A percentile compares a stretch with the other conserved stretches of the same genome.
Conservation (phyloP, 2,329 filamentous ascomycete species). For the Colletotrichum gloeosporioides region DNA sequence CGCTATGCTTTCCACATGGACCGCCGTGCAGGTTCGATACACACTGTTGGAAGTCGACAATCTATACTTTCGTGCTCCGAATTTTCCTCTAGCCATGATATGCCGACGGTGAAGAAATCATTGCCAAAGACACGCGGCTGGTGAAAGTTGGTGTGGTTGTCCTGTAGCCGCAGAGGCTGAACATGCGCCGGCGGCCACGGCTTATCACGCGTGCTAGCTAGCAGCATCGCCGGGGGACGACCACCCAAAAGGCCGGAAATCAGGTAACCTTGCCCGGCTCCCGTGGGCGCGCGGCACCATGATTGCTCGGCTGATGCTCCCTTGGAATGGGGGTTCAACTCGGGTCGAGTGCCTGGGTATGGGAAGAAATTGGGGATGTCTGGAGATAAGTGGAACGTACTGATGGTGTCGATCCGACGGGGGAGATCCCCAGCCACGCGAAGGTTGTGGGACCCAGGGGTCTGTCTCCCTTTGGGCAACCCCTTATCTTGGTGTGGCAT, state of each 20-base stretch:
- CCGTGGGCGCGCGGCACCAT: neutral
- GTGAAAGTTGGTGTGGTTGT: neutral
- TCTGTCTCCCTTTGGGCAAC: neutral
- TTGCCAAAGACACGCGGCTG: neutral
- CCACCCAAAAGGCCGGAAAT: neutral
- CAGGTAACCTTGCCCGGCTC: neutral
- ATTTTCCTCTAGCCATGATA: neutral
- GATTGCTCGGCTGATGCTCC: neutral
- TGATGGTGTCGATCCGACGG: neutral
- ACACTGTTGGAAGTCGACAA: neutral
- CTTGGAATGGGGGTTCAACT: neutral
- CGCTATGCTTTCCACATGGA: neutral
- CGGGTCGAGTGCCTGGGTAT: neutral
- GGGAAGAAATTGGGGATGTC: neutral
- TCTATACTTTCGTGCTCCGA: neutral
- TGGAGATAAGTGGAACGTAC: neutral
- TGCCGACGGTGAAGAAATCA: neutral
- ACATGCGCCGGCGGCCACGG: neutral
- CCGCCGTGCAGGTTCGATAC: neutral
- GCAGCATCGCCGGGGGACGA: neutral
- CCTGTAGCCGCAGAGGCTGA: neutral
- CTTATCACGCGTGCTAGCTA: neutral
- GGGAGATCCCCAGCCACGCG: constrained; percentile 2
- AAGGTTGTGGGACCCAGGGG: neutral
- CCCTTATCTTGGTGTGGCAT: constrained; percentile 8